A percentile compares a stretch with the other conserved stretches of the same genome.
phyloP scores from a whole-genome alignment of 495 filamentous ascomycete genomes.

The Penicillium arizonense region DNA sequence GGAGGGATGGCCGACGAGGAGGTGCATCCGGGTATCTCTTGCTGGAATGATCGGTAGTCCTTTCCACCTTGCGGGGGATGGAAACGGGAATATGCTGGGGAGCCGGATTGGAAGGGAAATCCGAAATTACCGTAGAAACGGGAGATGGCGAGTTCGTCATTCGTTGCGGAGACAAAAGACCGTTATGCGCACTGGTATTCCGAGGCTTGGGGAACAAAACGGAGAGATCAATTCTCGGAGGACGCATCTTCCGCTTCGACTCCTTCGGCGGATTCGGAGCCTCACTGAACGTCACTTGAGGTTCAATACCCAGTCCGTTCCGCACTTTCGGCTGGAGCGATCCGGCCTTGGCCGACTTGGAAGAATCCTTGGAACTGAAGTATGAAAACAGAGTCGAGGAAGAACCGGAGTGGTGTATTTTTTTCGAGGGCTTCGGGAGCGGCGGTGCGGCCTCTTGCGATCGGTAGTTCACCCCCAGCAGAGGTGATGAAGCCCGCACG shows the following conservation, averaged over 20 bases:
- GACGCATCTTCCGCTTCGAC: conserved; percentile 41
- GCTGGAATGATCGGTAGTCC: conserved; percentile 9
- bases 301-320: conserved; percentile 21
- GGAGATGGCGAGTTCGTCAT: conserved; percentile 45
- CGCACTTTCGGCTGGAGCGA: conserved; percentile 22
- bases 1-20: conserved; percentile 13
- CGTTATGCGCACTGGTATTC: conserved; percentile 16
- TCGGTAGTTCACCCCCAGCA: conserved; percentile 38
- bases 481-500: conserved; percentile 44
- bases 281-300: conserved; percentile 25
- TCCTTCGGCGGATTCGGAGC: conserved; percentile 29
- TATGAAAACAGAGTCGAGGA: conserved; percentile 37
- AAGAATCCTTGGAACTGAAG: conserved; percentile 34
- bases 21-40: conserved; percentile 29
- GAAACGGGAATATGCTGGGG: no score
- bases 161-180: conserved; percentile 45
- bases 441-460: conserved; percentile 25
- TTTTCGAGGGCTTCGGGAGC: conserved; percentile 28
- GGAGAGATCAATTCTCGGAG: conserved; percentile 44
- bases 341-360: conserved; percentile 17
- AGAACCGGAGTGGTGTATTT: conserved; percentile 37
- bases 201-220: conserved; percentile 47
- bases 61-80: conserved; percentile 6
- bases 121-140: conserved; percentile 34
- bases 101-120: conserved; percentile 14